Conservation (phyloP, 805 yeast genomes). For the Candida orba region DNA sequence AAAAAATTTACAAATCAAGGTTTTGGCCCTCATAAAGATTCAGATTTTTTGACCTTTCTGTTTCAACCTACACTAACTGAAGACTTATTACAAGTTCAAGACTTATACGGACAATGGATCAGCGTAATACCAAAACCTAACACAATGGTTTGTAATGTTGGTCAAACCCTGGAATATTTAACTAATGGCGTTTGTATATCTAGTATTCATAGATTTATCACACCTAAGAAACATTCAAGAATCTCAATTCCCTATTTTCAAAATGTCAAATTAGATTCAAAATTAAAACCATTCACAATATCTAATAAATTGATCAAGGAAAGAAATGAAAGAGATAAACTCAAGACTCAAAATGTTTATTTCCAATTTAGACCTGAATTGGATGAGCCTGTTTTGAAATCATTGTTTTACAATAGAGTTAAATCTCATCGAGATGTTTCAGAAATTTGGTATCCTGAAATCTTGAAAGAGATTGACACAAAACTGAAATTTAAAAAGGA, state of each 20-base stretch:
- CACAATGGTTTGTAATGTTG: conserved; percentile 34
- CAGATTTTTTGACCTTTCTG: conserved; percentile 33
- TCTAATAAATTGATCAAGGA: conserved; percentile 25
- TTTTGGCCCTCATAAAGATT: conserved; percentile 35
- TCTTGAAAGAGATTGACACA: conserved; percentile 26
- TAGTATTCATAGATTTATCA: conserved; percentile 33
- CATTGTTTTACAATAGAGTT: conserved; percentile 34
- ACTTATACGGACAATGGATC: conserved; percentile 39
- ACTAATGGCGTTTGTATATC: conserved; percentile 40
- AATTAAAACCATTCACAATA: conserved; percentile 26
- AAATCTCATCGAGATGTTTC: conserved; percentile 39
- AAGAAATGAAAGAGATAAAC: conserved; percentile 30
- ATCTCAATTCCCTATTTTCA: conserved; percentile 36
- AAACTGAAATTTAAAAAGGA: background rate
- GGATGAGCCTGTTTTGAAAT: conserved; percentile 32
- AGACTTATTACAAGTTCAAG: conserved; percentile 34
- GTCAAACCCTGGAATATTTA: conserved; percentile 38
- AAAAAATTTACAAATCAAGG: conserved; percentile 23
- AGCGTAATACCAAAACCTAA: conserved; percentile 27
- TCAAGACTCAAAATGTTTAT: conserved; percentile 30
- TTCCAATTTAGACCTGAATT: conserved; percentile 34
- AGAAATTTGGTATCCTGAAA: conserved; percentile 33
- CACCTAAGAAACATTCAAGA: conserved; percentile 21
- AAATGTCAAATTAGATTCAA: conserved; percentile 32
- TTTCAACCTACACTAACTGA: conserved; percentile 25